These are phyloP conservation scores for Evansstolkia leycettana DNA, from an alignment of 495 filamentous ascomycete genomes.

Conservation along the genomic window DNA sequence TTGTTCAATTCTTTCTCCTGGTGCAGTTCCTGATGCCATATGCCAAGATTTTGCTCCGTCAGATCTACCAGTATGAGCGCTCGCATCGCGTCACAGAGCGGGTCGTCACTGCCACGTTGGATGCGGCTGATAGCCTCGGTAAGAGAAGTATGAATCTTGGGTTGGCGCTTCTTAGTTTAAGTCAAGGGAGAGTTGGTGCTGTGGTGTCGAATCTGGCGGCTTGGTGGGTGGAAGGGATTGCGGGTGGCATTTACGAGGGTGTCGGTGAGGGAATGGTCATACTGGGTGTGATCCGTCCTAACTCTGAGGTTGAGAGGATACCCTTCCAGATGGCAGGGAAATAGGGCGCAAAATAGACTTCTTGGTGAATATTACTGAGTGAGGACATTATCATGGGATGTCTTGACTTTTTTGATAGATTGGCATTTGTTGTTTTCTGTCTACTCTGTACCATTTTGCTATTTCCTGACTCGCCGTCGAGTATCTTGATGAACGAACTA, in stretches of 20 bases:
- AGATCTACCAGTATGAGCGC: conserved; percentile 50
- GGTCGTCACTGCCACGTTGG: conserved; percentile 33
- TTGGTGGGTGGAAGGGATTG: conserved; percentile 48
- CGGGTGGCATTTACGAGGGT: conserved; percentile 52
- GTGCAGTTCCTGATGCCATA: conserved; percentile 47
- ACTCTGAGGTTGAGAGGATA: conserved; percentile 2
- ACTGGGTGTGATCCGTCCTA: conserved; percentile 22
- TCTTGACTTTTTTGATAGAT: too few species aligned
- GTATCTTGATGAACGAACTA: too few species aligned
- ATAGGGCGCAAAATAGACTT: too few species aligned
- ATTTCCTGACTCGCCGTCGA: too few species aligned
- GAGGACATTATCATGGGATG: too few species aligned
- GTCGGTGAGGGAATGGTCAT: conserved; percentile 46
- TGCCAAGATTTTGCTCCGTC: conserved; percentile 35
- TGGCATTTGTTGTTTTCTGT: too few species aligned
- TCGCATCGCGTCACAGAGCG: conserved; percentile 47
- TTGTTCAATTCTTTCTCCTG: conserved; percentile 45
- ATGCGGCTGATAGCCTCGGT: conserved; percentile 39
- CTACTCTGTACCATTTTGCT: too few species aligned
- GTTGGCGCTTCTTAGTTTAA: conserved; percentile 35
- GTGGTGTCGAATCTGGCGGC: conserved; percentile 32
- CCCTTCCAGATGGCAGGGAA: conserved; percentile 5
- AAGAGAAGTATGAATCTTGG: conserved; percentile 37
- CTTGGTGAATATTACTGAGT: too few species aligned
- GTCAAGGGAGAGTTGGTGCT: conserved; percentile 44